Percentiles rank a stretch among this genome's conserved stretches.
phyloP scores from a whole-genome alignment of 108 stramenopile genomes.

The Nannochloropsis oceanica region DNA sequence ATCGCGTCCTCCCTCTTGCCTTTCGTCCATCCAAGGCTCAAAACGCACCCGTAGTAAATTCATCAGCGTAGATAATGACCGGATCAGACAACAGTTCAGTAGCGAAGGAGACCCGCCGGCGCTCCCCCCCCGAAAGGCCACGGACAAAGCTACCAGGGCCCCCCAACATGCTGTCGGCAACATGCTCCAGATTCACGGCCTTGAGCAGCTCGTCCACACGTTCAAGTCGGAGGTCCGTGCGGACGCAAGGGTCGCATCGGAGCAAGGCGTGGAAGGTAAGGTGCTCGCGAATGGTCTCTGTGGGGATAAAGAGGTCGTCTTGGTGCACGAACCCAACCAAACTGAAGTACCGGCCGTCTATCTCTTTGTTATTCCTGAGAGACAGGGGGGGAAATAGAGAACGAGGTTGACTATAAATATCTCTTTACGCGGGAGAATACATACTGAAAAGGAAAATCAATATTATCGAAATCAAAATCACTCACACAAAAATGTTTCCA shows the following conservation, averaged over 20 bases:
- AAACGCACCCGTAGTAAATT: slow-evolving; percentile 37
- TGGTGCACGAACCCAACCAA: slow-evolving; percentile 9
- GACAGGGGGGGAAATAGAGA: no score
- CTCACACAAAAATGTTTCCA: not conserved
- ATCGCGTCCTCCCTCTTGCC: no score
- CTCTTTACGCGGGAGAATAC: no score
- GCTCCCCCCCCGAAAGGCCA: slow-evolving; percentile 32
- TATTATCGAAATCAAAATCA: no score
- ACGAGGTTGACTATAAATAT: no score
- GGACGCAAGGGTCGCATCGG: not conserved
- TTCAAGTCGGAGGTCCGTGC: not conserved
- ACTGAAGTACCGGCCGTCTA: not conserved
- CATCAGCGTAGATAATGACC: slow-evolving; percentile 31
- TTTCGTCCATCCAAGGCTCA: no score
- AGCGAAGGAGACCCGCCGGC: slow-evolving; percentile 28
- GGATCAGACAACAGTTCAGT: slow-evolving; percentile 41
- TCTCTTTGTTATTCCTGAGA: not conserved
- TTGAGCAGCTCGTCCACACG: not conserved
- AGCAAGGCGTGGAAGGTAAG: slow-evolving; percentile 28
- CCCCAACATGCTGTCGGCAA: not conserved
- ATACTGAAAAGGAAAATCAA: no score
- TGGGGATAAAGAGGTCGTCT: slow-evolving; percentile 32
- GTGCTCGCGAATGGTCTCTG: slow-evolving; percentile 27
- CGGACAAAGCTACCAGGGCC: not conserved
- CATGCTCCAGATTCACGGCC: not conserved